phyloP scores from a whole-genome alignment of 2,329 filamentous ascomycete species.

The Pseudocercospora fuligena region DNA sequence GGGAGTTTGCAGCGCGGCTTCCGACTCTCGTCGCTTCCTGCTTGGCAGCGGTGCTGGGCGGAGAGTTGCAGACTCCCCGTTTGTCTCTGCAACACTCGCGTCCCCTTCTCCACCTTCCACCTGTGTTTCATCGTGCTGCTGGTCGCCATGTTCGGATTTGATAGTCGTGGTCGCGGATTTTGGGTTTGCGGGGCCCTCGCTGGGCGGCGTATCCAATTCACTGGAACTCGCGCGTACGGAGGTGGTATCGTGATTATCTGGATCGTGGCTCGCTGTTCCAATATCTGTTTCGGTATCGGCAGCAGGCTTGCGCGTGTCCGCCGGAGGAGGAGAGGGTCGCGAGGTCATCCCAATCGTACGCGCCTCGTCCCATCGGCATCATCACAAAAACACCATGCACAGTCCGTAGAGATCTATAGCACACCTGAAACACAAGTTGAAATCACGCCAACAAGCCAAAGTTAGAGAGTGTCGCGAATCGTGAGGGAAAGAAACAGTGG shows the following conservation, averaged over 20 bases:
- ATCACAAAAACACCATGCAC: constrained; percentile 16
- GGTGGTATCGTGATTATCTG: constrained; percentile 5
- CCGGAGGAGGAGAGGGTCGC: constrained; percentile 20
- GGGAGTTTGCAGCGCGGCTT: constrained; percentile 28
- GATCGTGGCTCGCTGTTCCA: constrained; percentile 6
- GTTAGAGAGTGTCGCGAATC: constrained; percentile 8
- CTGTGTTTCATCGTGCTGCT: constrained; percentile 10
- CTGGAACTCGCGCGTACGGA: not conserved
- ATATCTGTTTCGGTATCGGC: constrained; percentile 4
- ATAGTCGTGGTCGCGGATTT: constrained; percentile 14
- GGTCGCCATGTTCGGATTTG: constrained; percentile 16
- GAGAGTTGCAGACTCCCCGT: constrained; percentile 26
- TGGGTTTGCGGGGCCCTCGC: constrained; percentile 5
- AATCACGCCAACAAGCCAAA: constrained; percentile 6
- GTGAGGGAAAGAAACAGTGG: constrained; percentile 12
- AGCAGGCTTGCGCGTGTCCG: constrained; percentile 22
- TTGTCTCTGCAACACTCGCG: constrained; percentile 6
- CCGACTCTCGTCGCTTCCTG: constrained; percentile 37
- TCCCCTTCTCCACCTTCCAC: constrained; percentile 1
- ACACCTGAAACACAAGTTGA: not conserved
- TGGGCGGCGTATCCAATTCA: not conserved
- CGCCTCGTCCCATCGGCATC: constrained; percentile 23
- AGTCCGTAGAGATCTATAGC: not conserved
- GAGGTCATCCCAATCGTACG: constrained; percentile 25
- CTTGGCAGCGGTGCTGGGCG: constrained; percentile 36